Conservation (phyloP, 495 filamentous ascomycete genomes). For the Cryomyces minteri region DNA sequence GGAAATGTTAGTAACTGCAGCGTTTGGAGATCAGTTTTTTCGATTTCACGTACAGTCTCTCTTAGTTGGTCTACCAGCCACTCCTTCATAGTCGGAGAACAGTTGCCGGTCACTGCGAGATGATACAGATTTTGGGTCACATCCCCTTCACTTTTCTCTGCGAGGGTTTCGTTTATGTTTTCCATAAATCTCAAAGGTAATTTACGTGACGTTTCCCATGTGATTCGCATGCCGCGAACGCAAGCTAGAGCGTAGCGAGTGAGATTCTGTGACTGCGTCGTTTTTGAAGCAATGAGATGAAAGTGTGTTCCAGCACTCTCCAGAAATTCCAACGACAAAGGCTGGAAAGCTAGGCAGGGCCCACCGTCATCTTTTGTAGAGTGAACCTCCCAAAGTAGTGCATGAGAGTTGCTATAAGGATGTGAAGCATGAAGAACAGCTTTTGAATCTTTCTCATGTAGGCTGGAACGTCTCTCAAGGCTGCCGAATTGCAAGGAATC, state of each 20-base stretch:
- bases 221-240: conserved; percentile 50
- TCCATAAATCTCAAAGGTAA: conserved; percentile 57
- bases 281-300: conserved; percentile 68
- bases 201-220: conserved; percentile 71
- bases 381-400: too few species aligned
- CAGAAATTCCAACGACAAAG: conserved; percentile 70
- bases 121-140: conserved; percentile 71
- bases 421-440: too few species aligned
- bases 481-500: conserved; percentile 75
- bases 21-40: conserved; percentile 78
- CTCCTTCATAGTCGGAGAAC: conserved; percentile 55
- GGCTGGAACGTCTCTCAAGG: conserved; percentile 22
- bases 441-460: too few species aligned
- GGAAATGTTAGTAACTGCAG: conserved; percentile 60
- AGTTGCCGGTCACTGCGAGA: conserved; percentile 68
- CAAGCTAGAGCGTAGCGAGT: conserved; percentile 65
- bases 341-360: conserved; percentile 36
- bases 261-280: conserved; percentile 70
- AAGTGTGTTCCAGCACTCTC: conserved; percentile 61
- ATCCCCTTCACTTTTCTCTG: conserved; percentile 37
- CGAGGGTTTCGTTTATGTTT: conserved; percentile 50
- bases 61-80: conserved; percentile 78
- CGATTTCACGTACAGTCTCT: conserved; percentile 76
- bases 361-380: too few species aligned
- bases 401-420: too few species aligned